phyloP scores from a whole-genome alignment of 345 rosid genomes.

The Brassica nigra region DNA sequence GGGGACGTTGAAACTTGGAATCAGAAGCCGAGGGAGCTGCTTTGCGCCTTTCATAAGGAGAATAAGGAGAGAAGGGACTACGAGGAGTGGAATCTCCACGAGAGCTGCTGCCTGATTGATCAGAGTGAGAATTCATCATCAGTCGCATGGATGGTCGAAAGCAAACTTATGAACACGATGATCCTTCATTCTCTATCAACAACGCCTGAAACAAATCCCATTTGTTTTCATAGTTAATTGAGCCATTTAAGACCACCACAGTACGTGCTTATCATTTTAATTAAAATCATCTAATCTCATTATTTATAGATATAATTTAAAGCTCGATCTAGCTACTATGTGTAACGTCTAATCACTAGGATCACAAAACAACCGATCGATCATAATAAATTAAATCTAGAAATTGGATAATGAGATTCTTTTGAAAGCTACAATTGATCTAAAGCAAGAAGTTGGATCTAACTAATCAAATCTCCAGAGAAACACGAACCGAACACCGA shows the following conservation, averaged over 20 bases:
- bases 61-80: conserved; percentile 40
- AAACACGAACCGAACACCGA: background rate
- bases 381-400: background rate
- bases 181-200: conserved; percentile 40
- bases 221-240: background rate
- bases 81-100: conserved; percentile 34
- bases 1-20: conserved; percentile 50
- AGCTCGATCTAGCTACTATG: conserved; percentile 12
- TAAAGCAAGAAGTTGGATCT: conserved; percentile 16
- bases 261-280: background rate
- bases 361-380: background rate
- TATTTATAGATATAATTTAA: background rate
- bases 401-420: too few species aligned
- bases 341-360: background rate
- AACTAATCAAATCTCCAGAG: background rate
- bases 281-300: background rate
- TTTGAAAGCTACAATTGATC: background rate
- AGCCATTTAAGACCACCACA: conserved; percentile 22
- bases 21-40: conserved; percentile 33
- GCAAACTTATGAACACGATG: conserved; percentile 36
- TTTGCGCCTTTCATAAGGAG: conserved; percentile 52
- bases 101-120: conserved; percentile 44
- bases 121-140: conserved; percentile 40
- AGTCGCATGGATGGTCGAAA: conserved; percentile 17
- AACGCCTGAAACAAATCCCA: conserved; percentile 30